Evolutionary conservation across 2,329 filamentous ascomycete species (phyloP).

Genomic region (Botryotinia narcissicola): DNA sequence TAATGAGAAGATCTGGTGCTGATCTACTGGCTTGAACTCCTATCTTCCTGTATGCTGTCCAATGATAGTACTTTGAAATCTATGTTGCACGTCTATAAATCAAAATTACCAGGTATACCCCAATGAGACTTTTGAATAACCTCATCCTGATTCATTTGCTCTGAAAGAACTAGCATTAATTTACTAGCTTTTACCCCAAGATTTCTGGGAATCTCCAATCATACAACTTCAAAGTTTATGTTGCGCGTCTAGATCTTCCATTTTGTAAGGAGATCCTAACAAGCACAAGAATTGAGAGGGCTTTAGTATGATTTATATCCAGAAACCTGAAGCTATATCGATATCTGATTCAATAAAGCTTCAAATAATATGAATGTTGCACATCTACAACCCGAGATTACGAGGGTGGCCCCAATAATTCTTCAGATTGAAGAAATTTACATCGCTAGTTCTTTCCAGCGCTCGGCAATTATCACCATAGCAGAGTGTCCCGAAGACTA

Average conservation of each 20-base stretch:
- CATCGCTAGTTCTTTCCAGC: neutral
- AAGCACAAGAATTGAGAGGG: neutral
- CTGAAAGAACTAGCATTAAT: too few species aligned
- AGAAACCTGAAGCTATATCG: neutral
- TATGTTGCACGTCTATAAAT: neutral
- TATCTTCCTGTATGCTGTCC: neutral
- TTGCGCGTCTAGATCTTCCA: neutral
- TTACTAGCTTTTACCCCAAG: neutral
- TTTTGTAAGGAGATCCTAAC: neutral
- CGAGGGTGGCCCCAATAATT: neutral
- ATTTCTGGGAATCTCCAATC: neutral
- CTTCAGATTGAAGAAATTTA: neutral
- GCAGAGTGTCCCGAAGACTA: neutral
- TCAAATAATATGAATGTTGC: neutral
- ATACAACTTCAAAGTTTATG: neutral
- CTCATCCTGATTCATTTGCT: too few species aligned
- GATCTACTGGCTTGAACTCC: neutral
- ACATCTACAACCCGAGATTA: neutral
- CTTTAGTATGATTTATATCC: neutral
- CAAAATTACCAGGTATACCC: accelerated
- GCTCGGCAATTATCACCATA: neutral
- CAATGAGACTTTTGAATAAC: neutral
- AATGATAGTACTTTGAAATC: neutral
- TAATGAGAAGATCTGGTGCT: neutral
- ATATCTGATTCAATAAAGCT: neutral